These are phyloP conservation scores for Globisporangium paroecandrum DNA, from an alignment of 352 stramenopile species.

Conservation along the genomic window DNA sequence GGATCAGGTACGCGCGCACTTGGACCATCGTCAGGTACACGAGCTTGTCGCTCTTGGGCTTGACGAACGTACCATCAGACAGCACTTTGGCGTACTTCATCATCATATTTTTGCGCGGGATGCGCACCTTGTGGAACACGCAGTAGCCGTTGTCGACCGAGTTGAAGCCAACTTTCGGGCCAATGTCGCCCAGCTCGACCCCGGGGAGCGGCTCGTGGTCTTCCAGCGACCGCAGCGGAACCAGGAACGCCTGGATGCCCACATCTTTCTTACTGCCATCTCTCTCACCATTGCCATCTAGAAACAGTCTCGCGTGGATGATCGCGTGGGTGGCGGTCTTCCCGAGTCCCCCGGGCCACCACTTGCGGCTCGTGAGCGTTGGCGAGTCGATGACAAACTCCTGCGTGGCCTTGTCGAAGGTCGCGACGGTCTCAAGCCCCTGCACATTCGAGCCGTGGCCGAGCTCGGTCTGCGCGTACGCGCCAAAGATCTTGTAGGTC, in stretches of 20 bases:
- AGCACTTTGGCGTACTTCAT: slow-evolving; percentile 60
- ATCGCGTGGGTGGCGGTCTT: slow-evolving; percentile 91
- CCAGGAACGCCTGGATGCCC: slow-evolving; percentile 95
- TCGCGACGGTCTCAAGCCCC: slow-evolving; percentile 90
- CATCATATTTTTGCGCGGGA: slow-evolving; percentile 77
- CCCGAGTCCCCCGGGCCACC: slow-evolving; percentile 94
- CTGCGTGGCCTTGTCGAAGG: slow-evolving; percentile 83
- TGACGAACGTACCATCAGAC: slow-evolving; percentile 53
- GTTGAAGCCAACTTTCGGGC: slow-evolving; percentile 66
- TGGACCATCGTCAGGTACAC: slow-evolving; percentile 42
- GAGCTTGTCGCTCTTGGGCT: slow-evolving; percentile 62
- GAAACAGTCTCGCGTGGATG: slow-evolving; percentile 84
- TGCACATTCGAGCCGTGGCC: slow-evolving; percentile 92
- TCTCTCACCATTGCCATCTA: slow-evolving; percentile 19
- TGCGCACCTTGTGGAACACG: slow-evolving; percentile 67
- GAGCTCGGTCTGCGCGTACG: slow-evolving; percentile 95
- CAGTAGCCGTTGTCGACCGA: slow-evolving; percentile 77
- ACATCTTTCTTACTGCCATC: slow-evolving; percentile 31
- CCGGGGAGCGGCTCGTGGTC: slow-evolving; percentile 51
- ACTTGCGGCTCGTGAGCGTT: slow-evolving; percentile 93
- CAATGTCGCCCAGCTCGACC: slow-evolving; percentile 62
- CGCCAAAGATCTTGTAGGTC: slow-evolving; percentile 75
- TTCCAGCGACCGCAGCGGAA: slow-evolving; percentile 89
- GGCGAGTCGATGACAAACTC: slow-evolving; percentile 95
- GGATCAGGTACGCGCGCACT: slow-evolving; percentile 14